Base-by-base conservation (phyloP, 1,284 basidiomycete genomes). In the Cronartium ribicola region DNA sequence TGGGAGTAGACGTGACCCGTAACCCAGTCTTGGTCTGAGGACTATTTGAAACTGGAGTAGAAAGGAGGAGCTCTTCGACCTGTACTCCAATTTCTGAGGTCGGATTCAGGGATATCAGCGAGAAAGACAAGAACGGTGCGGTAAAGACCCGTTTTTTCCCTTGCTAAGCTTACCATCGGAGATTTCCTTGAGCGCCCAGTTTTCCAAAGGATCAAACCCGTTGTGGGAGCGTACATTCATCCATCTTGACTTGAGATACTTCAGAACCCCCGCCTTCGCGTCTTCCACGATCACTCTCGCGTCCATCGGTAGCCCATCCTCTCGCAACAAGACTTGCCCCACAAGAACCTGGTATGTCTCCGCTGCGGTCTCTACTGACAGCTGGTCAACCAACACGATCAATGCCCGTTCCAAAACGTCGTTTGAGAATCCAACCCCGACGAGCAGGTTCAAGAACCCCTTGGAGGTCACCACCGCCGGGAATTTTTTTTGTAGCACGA, bases 161-260 rank as follows among this genome's bases (percentile, higher is more conserved):
- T n/a, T n/a, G n/a, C n/a, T n/a, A n/a, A n/a, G n/a, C 77, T 76
- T 77, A 93, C 91, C 88, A 80, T 90, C 87, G 43, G 87, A 87
- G 61, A 96, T 90, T 79, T 97, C 94, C 79, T 92, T 89, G 72
- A 94, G 81, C 0, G 89, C 88, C 92, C 92, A 95, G 5, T 85
- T 85, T 65, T 95, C 90, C 22, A 97, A 83, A 4, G 82, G 81
- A 62, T 90, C 87, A 78, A 97, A 95, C 0, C 90, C 91, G n/a
- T 87, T 86, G 59, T 88, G 87, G 70, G 89, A 86, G 17, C 89
- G 85, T 44, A 94, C 86, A n/a, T 84, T 85, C 71, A 89, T 81
- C 92, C 91, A 95, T 39, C 79, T 61, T 17, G 69, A 64, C 68
- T 85, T 85, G 8, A 93, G 79, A 74, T 83, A 82, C 44, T 76